Base-by-base conservation (phyloP, 2,329 filamentous ascomycete genomes). In the Epichloe baconii region DNA sequence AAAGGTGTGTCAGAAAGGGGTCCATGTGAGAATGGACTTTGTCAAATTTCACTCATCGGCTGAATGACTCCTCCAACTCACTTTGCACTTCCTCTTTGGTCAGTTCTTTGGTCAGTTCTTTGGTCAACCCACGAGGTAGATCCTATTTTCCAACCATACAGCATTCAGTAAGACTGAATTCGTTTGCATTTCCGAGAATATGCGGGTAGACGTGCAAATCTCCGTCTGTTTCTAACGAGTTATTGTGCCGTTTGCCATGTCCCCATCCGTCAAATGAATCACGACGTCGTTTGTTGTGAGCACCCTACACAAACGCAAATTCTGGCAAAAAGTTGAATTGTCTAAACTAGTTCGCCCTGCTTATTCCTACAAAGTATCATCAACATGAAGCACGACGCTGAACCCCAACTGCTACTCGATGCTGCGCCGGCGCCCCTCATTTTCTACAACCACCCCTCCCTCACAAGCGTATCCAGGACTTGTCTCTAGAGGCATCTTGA, bases 351-450 rank as follows among this genome's bases (percentile, higher is more conserved):
- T 4, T 11, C 34, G 26, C 26, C 44, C 34, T n/a, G 26, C 44
- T n/a, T 46, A 44, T 14, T 38, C 48, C 36, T 50, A 50, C 43
- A 50, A 31, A 10, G 11, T 14, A 21, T 34, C 15, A 26, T 41
- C 48, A 26, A 37, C 43, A 38, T 21, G 35, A 41, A 46, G 17
- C 35, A 44, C 42, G 36, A 50, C 48, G 48, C 48, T 42, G 26
- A 50, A 37, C 42, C 48, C 48, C 36, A 38, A 41, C 15, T 31
- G 2, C 21, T 41, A 23, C 26, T 50, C 41, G 26, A 38, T 46
- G 11, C 41, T 49, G 11, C 31, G 42, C 21, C 42, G 21, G 6
- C 6, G 42, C 15, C 23, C 23, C 23, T 44, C 42, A 15, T 15
- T 34, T 34, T 19, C 31, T 36, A n/a, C 17, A 34, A 21, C 8